phyloP scores from a whole-genome alignment of 768 basidiomycete genomes.

The Naganishia vishniacii region DNA sequence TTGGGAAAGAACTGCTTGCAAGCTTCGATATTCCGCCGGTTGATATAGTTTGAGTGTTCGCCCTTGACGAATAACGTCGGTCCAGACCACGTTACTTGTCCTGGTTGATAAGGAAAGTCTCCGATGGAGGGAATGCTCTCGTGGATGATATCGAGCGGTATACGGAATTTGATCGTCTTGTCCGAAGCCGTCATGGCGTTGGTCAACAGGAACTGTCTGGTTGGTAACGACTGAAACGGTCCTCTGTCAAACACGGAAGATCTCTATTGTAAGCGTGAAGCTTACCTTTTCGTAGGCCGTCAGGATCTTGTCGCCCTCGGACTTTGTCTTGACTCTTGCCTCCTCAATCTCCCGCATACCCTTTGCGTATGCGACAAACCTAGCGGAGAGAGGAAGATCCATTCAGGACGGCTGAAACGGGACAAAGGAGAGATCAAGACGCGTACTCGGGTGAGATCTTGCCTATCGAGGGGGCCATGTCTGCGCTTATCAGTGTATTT shows the following conservation, averaged over 20 bases:
- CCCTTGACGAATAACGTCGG: slow-evolving; percentile 73
- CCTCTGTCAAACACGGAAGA: no score
- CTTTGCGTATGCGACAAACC: slow-evolving; percentile 60
- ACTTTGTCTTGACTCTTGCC: slow-evolving; percentile 57
- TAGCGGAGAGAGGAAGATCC: slow-evolving; percentile 9
- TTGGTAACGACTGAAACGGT: slow-evolving; percentile 59
- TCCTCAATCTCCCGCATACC: slow-evolving; percentile 71
- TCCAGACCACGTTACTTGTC: slow-evolving; percentile 55
- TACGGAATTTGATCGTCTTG: slow-evolving; percentile 59
- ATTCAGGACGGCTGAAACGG: background rate
- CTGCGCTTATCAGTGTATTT: slow-evolving; percentile 58
- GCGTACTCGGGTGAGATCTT: slow-evolving; percentile 57
- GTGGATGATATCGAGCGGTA: slow-evolving; percentile 66
- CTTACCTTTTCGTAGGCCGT: slow-evolving; percentile 60
- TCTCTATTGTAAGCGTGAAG: no score
- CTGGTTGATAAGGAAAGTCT: slow-evolving; percentile 65
- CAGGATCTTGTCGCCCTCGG: slow-evolving; percentile 66
- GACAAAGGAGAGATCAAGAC: background rate
- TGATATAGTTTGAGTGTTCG: slow-evolving; percentile 72
- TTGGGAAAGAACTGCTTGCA: slow-evolving; percentile 69
- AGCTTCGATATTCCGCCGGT: slow-evolving; percentile 61
- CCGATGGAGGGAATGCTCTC: slow-evolving; percentile 64
- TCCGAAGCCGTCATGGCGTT: slow-evolving; percentile 58
- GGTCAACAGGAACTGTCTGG: slow-evolving; percentile 79
- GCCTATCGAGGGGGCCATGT: slow-evolving; percentile 67